A percentile compares a stretch with the other conserved stretches of the same genome.
These are phyloP conservation scores for Mimosa bimucronata DNA, from an alignment of 306 rosid species.

Conservation along the genomic window DNA sequence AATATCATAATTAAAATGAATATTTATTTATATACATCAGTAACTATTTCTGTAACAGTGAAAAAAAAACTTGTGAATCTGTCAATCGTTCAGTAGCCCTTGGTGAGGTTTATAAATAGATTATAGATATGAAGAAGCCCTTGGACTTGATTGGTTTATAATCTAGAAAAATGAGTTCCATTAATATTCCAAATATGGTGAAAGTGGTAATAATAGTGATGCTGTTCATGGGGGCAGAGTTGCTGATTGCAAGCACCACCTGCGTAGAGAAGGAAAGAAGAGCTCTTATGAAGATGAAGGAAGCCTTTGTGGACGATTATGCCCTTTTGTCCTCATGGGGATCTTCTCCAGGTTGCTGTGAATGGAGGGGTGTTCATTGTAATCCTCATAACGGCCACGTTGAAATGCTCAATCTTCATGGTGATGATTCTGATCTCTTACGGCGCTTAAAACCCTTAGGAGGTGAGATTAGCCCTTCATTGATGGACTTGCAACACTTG, in stretches of 20 bases:
- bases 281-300: neutral
- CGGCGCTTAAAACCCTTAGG: neutral
- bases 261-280: neutral
- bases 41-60: no score
- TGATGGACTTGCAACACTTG: neutral
- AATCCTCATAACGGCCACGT: neutral
- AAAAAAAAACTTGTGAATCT: no score
- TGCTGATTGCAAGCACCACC: neutral
- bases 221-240: neutral
- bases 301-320: neutral
- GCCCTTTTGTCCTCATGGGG: neutral
- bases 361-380: neutral
- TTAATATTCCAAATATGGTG: neutral
- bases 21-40: no score
- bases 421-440: no score
- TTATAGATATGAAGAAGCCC: no score
- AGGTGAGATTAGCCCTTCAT: slow-evolving; percentile 1
- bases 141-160: no score
- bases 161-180: neutral
- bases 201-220: neutral
- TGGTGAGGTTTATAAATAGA: no score
- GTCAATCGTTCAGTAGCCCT: no score
- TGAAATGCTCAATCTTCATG: neutral
- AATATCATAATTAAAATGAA: no score
- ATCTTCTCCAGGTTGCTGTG: neutral